Percentiles rank a stretch among this genome's conserved stretches.
These are phyloP conservation scores for Aspergillus sp. DNA, from an alignment of 2,329 filamentous ascomycete genomes.

Conservation along the genomic window DNA sequence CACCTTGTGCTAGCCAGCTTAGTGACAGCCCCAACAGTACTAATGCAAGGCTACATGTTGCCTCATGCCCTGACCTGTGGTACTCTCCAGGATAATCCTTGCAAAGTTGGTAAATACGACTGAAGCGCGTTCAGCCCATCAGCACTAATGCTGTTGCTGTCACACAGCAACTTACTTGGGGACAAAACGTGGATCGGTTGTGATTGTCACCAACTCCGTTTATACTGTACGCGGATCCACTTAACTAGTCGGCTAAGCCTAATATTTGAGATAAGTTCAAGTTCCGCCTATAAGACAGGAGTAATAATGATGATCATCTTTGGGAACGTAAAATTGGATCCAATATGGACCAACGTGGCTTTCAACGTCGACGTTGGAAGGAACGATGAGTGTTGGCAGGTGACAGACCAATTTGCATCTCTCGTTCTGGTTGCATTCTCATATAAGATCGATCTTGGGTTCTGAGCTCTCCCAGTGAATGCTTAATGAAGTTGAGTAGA, in stretches of 20 bases:
- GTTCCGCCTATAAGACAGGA: too few species aligned
- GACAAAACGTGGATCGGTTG: neutral
- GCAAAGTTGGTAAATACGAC: neutral
- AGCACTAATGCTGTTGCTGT: neutral
- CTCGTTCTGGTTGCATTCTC: too few species aligned
- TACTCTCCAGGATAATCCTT: neutral
- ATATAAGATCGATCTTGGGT: too few species aligned
- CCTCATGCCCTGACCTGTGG: neutral
- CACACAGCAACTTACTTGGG: neutral
- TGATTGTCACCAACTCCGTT: neutral
- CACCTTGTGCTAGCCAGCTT: neutral
- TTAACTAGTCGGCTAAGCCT: neutral
- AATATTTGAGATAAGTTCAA: too few species aligned
- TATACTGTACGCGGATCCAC: neutral
- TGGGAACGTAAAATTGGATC: too few species aligned
- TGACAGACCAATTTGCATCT: too few species aligned
- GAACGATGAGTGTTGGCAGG: too few species aligned
- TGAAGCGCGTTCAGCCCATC: neutral
- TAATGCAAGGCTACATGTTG: neutral
- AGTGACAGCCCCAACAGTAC: neutral
- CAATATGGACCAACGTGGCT: too few species aligned
- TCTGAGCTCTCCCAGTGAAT: too few species aligned
- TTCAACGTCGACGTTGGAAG: too few species aligned
- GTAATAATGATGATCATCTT: too few species aligned
- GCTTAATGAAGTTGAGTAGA: too few species aligned